phyloP scores from a whole-genome alignment of 345 rosid genomes.

The Citrus hindsii region DNA sequence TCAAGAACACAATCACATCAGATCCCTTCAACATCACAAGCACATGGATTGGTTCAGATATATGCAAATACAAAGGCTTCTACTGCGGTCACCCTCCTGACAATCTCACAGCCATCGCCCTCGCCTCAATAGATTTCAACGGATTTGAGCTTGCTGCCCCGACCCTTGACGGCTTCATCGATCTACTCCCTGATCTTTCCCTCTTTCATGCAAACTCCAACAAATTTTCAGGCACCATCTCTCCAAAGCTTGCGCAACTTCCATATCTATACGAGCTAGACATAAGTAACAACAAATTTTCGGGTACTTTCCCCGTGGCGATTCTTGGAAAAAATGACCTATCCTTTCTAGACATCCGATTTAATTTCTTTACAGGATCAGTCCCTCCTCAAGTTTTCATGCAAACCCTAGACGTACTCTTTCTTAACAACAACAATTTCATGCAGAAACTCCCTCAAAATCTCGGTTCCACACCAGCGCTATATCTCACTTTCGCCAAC shows the following conservation, averaged over 20 bases:
- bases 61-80: slow-evolving; percentile 42
- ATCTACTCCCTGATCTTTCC: slow-evolving; percentile 44
- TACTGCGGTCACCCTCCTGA: slow-evolving; percentile 39
- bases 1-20: slow-evolving; percentile 30
- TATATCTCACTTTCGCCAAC: slow-evolving; percentile 40
- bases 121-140: slow-evolving; percentile 41
- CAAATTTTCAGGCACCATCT: slow-evolving; percentile 34
- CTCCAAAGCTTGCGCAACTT: slow-evolving; percentile 22
- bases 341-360: slow-evolving; percentile 39
- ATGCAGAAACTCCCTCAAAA: slow-evolving; percentile 24
- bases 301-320: slow-evolving; percentile 23
- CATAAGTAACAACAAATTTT: slow-evolving; percentile 39
- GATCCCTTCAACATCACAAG: slow-evolving; percentile 31
- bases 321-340: slow-evolving; percentile 24
- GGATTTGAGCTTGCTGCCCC: slow-evolving; percentile 33
- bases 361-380: slow-evolving; percentile 36
- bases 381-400: slow-evolving; percentile 35
- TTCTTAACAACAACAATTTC: slow-evolving; percentile 47
- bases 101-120: slow-evolving; percentile 30
- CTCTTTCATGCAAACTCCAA: slow-evolving; percentile 57
- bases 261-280: slow-evolving; percentile 37
- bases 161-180: slow-evolving; percentile 36
- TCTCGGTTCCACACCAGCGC: slow-evolving; percentile 29
- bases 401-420: slow-evolving; percentile 27
- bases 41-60: slow-evolving; percentile 36